Evolutionary conservation across 192 early-diverging fungal species (phyloP), one percentile per base, ranked within the genome.

Genomic region (Podila clonocystis): DNA sequence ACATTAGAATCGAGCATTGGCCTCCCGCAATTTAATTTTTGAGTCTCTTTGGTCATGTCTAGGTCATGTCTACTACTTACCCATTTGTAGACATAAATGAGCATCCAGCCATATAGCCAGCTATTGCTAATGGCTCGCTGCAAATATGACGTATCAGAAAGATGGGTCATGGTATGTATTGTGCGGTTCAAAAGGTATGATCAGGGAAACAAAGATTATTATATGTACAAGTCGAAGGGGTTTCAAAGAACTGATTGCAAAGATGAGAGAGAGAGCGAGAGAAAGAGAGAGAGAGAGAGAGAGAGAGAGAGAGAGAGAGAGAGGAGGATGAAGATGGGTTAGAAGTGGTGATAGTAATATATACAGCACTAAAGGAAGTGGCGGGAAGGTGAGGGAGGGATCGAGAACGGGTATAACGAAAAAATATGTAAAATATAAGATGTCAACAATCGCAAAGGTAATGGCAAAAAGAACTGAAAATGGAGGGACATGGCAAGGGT

Each of bases 31-130:
- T 11, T 26, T 9, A 24, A 24, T 55, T 55, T 24, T 26, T 22
- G 52, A n/a, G 52, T 33, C 7, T 33, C 7, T 3, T 33, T 33
- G 7, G 33, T 33, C 33, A 6, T 33, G 33, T 33, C 33, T n/a
- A n/a, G n/a, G 6, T 38, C 36, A 3, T 38, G 9, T 38, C 36
- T 17, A 50, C 2, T 4, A 24, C 52, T 55, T 22, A 26, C 52
- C 52, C 52, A 55, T 26, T 55, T 55, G 59, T 61, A 80, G 50
- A 80, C 62, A 24, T 80, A 80, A 0, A 80, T 33, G 22, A 80
- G 19, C 48, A 80, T 73, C 77, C 77, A 80, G 5, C 50, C 31
- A 26, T 69, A 80, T 61, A 73, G 65, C 77, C 77, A 80, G 33
- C 33, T 29, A 15, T 59, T 59, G 62, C 67, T 65, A 9, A 80